These are phyloP conservation scores for Colletotrichum tofieldiae DNA, from an alignment of 2,329 filamentous ascomycete species.

Conservation along the genomic window DNA sequence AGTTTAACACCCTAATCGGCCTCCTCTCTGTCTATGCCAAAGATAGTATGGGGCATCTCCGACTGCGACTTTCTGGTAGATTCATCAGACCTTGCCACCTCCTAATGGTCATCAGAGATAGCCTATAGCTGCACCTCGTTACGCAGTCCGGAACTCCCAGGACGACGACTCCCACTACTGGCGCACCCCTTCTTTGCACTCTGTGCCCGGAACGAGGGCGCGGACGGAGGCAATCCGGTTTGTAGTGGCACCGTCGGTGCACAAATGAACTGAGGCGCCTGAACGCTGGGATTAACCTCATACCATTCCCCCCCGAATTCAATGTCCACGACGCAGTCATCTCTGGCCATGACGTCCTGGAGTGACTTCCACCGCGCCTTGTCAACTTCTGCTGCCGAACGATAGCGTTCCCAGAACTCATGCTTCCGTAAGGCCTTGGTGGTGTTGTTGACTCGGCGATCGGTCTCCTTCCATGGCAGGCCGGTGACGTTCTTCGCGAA, in stretches of 20 bases:
- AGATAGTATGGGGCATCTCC: background rate
- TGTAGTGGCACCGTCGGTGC: background rate
- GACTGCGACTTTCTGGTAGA: too few species aligned
- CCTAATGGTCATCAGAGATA: background rate
- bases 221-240: background rate
- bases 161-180: background rate
- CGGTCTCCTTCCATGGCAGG: slow-evolving; percentile 26
- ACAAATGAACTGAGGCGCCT: background rate
- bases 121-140: slow-evolving; percentile 19
- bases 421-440: slow-evolving; percentile 10
- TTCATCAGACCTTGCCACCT: background rate
- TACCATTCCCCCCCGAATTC: slow-evolving; percentile 27
- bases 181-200: background rate
- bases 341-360: slow-evolving; percentile 37
- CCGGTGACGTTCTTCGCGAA: slow-evolving; percentile 14
- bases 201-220: background rate
- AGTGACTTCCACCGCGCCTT: slow-evolving; percentile 32
- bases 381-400: slow-evolving; percentile 13
- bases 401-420: slow-evolving; percentile 34
- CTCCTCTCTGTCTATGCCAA: background rate
- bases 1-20: background rate
- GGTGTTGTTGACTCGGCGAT: slow-evolving; percentile 2
- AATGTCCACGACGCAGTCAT: slow-evolving; percentile 40
- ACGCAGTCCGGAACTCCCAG: slow-evolving; percentile 24
- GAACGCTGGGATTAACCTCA: background rate